These are phyloP conservation scores for Candida hungchunana DNA, from an alignment of 805 yeast genomes.

Conservation along the genomic window DNA sequence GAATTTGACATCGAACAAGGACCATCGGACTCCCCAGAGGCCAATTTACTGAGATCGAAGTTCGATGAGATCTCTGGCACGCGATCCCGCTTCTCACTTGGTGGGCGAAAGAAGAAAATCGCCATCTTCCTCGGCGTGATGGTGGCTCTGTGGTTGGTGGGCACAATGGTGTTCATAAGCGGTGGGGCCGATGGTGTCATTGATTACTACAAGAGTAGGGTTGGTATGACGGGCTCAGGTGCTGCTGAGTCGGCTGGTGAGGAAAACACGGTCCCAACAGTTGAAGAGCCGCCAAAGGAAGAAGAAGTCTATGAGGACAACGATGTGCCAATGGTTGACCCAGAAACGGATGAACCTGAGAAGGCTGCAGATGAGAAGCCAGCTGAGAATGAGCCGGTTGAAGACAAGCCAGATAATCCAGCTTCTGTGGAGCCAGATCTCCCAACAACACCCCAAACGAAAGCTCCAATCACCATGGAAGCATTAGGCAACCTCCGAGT, in stretches of 20 bases:
- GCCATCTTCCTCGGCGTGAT: conserved; percentile 9
- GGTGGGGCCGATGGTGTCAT: conserved; percentile 15
- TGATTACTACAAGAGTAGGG: conserved; percentile 22
- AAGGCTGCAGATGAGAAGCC: not conserved
- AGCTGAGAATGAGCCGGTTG: conserved; percentile 1
- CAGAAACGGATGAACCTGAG: not conserved
- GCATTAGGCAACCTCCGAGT: conserved; percentile 20
- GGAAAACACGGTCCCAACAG: conserved; percentile 3
- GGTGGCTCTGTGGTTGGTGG: conserved; percentile 16
- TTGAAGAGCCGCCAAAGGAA: conserved; percentile 3
- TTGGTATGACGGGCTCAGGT: conserved; percentile 9
- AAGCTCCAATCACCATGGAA: conserved; percentile 15
- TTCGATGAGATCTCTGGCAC: conserved; percentile 16
- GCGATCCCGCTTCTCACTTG: conserved; percentile 3
- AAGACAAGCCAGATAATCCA: too few species aligned
- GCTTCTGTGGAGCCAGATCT: conserved; percentile 3
- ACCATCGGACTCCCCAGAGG: conserved; percentile 8
- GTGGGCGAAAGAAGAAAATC: conserved; percentile 15
- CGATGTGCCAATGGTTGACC: conserved; percentile 4
- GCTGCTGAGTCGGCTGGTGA: conserved; percentile 12
- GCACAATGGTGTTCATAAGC: conserved; percentile 13
- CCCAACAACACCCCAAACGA: conserved; percentile 1
- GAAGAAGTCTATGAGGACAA: conserved; percentile 3
- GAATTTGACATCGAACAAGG: conserved; percentile 10
- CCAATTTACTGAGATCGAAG: conserved; percentile 11